Conservation (phyloP, 192 early-diverging fungal species). For the Coemansia sp. region DNA sequence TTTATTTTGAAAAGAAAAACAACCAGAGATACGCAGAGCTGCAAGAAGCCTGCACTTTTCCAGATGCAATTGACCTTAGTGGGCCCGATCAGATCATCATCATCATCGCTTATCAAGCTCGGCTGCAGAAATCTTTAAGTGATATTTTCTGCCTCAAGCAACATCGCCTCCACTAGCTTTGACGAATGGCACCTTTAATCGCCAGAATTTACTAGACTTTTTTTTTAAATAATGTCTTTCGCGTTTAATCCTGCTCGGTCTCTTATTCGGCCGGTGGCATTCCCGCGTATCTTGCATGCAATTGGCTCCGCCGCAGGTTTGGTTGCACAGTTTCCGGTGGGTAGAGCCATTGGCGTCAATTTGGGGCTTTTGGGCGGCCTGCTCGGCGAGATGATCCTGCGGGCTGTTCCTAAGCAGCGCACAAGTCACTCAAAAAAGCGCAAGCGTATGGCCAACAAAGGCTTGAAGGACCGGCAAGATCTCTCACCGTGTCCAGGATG, state of each 20-base stretch:
- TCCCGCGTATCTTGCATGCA: constrained; percentile 20
- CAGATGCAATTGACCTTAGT: not conserved
- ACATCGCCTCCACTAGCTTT: not conserved
- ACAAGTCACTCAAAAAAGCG: constrained; percentile 91
- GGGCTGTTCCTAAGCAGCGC: constrained; percentile 89
- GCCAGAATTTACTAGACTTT: too few species aligned
- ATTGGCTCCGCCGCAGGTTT: constrained; percentile 5
- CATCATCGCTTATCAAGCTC: too few species aligned
- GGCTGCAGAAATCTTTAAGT: too few species aligned
- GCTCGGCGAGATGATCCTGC: constrained; percentile 62
- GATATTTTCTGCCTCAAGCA: too few species aligned
- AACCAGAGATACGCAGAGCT: not conserved
- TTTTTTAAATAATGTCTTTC: constrained; percentile 17
- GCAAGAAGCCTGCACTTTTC: not conserved
- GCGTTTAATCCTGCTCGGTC: constrained; percentile 18
- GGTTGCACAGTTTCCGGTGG: constrained; percentile 16
- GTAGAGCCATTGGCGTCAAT: constrained; percentile 19
- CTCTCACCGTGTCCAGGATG: constrained; percentile 76
- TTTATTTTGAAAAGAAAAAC: not conserved
- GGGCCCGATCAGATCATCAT: not conserved
- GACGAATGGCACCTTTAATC: constrained; percentile 1
- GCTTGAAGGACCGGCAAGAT: constrained; percentile 68
- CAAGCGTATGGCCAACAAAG: constrained; percentile 77
- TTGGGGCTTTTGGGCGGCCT: constrained; percentile 49
- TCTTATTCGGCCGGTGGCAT: constrained; percentile 17